A percentile compares a stretch with the other conserved stretches of the same genome.
Conservation (phyloP, 768 basidiomycete genomes). For the Mycena belliarum region DNA sequence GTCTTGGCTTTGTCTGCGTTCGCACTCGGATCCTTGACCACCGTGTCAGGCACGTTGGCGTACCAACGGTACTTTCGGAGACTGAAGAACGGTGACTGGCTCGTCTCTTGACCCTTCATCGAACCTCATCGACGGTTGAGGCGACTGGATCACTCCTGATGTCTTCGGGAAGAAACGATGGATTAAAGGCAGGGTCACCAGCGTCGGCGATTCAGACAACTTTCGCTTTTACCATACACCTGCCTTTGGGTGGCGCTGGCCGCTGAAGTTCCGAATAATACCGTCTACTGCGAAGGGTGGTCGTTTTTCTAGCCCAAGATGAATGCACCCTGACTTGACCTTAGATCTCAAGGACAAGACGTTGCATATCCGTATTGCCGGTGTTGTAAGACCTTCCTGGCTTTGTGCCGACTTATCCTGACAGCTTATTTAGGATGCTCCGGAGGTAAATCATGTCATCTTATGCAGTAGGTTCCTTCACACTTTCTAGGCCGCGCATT, state of each 20-base stretch:
- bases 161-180: conserved; percentile 59
- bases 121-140: conserved; percentile 10
- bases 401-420: background rate
- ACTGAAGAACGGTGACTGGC: conserved; percentile 54
- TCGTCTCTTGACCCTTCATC: background rate
- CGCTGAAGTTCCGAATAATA: conserved; percentile 65
- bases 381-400: conserved; percentile 42
- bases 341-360: conserved; percentile 79
- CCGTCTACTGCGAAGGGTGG: conserved; percentile 62
- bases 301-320: background rate
- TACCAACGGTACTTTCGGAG: conserved; percentile 59
- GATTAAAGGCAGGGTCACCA: conserved; percentile 83
- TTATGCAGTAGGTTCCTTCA: background rate
- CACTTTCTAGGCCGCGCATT: conserved; percentile 65
- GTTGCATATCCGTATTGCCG: conserved; percentile 85
- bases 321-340: background rate
- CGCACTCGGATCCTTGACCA: conserved; percentile 39
- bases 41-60: conserved; percentile 34
- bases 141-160: conserved; percentile 70
- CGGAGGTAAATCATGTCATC: conserved; percentile 54
- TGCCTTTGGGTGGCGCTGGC: conserved; percentile 71
- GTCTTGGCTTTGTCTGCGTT: conserved; percentile 38
- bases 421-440: conserved; percentile 63
- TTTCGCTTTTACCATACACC: conserved; percentile 90
- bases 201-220: conserved; percentile 87